Conservation (phyloP, 1,284 basidiomycete species). For the Microbotryum silenes-acaulis region DNA sequence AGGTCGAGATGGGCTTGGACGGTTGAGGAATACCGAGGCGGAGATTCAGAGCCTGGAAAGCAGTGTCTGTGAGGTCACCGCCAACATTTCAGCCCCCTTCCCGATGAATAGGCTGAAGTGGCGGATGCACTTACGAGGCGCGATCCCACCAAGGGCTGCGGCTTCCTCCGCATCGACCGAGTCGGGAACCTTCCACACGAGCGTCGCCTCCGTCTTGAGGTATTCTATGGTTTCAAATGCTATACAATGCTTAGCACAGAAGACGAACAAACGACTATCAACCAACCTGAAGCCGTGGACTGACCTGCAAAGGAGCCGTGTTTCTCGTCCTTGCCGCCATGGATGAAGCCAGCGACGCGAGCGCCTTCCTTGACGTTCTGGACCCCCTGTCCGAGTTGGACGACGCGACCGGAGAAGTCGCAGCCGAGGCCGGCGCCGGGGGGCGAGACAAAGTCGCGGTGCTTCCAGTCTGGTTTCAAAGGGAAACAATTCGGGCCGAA, state of each 20-base stretch:
- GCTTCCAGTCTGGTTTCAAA: constrained; percentile 37
- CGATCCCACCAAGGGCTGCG: constrained; percentile 41
- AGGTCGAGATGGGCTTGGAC: constrained; percentile 39
- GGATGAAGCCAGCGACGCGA: constrained; percentile 49
- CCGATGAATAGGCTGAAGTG: not conserved
- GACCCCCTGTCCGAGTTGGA: constrained; percentile 51
- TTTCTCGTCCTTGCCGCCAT: constrained; percentile 41
- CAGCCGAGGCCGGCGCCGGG: constrained; percentile 48
- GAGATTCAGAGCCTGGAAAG: constrained; percentile 41
- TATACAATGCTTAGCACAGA: no score
- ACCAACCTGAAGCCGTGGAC: not conserved
- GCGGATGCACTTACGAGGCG: constrained; percentile 12
- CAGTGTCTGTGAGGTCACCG: constrained; percentile 36
- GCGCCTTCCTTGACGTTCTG: constrained; percentile 51
- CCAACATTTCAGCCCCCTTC: not conserved
- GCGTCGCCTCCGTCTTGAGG: constrained; percentile 37
- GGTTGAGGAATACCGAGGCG: constrained; percentile 37
- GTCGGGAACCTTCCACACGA: constrained; percentile 38
- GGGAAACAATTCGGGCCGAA: no score
- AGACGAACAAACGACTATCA: no score
- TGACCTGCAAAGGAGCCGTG: constrained; percentile 38
- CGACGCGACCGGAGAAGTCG: constrained; percentile 55
- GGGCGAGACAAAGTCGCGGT: constrained; percentile 32
- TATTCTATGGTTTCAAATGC: constrained; percentile 44
- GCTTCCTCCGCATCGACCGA: constrained; percentile 48